Evolutionary conservation across 2,329 filamentous ascomycete genomes (phyloP).

Genomic region (Rhynchosporium graminicola): DNA sequence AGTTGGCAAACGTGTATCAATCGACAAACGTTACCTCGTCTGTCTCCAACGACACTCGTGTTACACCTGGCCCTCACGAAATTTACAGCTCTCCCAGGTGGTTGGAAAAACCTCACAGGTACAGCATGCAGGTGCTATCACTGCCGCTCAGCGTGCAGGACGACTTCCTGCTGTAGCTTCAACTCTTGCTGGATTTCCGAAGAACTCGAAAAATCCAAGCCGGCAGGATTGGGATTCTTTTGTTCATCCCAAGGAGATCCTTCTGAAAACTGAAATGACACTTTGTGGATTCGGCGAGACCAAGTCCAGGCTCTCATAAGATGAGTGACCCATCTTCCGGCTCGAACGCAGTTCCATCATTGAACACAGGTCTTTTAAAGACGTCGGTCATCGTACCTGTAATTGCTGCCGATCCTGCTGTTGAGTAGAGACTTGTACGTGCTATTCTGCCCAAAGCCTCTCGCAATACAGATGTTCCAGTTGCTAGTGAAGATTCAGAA

Average conservation of each 20-base stretch:
- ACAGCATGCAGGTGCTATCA: conserved; percentile 26
- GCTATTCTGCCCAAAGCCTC: conserved; percentile 61
- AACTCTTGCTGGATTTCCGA: conserved; percentile 41
- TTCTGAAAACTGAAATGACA: conserved; percentile 65
- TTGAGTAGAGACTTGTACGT: conserved; percentile 52
- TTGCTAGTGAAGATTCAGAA: conserved; percentile 55
- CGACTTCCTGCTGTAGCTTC: conserved; percentile 41
- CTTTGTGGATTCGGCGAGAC: conserved; percentile 57
- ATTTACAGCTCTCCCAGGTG: background rate
- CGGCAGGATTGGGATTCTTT: conserved; percentile 56
- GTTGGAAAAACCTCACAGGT: conserved; percentile 26
- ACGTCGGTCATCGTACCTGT: conserved; percentile 70
- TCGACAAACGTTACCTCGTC: conserved; percentile 24
- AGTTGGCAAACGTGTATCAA: conserved; percentile 30
- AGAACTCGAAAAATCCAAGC: conserved; percentile 52
- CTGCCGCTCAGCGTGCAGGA: conserved; percentile 29
- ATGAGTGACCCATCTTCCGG: conserved; percentile 51
- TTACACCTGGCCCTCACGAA: conserved; percentile 16
- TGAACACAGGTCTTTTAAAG: conserved; percentile 74
- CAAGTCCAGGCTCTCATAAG: conserved; percentile 47
- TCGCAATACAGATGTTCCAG: conserved; percentile 61
- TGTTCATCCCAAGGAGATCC: conserved; percentile 58
- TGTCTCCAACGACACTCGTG: conserved; percentile 23
- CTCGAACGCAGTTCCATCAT: conserved; percentile 58
- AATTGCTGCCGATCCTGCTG: conserved; percentile 54